A percentile compares a stretch with the other conserved stretches of the same genome.
Conservation (phyloP, 106 monocot genomes). For the Iris macrosiphon region DNA sequence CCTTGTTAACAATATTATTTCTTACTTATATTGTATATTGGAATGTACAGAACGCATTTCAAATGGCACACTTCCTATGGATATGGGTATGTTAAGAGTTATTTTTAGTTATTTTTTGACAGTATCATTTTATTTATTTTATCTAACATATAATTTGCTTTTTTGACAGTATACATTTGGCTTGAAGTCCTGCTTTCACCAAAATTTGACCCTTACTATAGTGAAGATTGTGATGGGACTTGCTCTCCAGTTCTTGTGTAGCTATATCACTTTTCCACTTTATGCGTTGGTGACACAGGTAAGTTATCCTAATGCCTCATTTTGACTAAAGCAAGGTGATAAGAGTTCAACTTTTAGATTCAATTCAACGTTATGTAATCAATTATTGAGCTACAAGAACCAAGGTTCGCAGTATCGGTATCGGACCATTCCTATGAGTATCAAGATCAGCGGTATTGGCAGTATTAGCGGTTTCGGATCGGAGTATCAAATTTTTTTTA, state of each 20-base stretch:
- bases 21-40: background rate
- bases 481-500: too few species aligned
- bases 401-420: too few species aligned
- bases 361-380: background rate
- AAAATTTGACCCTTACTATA: constrained; percentile 19
- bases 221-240: constrained; percentile 30
- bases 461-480: too few species aligned
- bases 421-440: too few species aligned
- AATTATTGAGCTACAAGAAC: too few species aligned
- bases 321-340: background rate
- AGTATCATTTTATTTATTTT: background rate
- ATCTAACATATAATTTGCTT: background rate
- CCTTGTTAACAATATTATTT: too few species aligned
- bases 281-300: constrained; percentile 59
- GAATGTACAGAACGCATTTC: constrained; percentile 53
- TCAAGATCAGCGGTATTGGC: too few species aligned
- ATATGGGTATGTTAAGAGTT: constrained; percentile 17
- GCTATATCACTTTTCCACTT: constrained; percentile 60
- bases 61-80: constrained; percentile 41
- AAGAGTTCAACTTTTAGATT: background rate
- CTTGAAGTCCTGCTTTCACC: constrained; percentile 39
- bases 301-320: background rate
- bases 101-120: background rate
- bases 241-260: constrained; percentile 39
- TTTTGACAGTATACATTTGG: constrained; percentile 25